A percentile compares a stretch with the other conserved stretches of the same genome.
phyloP scores from a whole-genome alignment of 345 rosid genomes.

The Bruguiera parviflora region DNA sequence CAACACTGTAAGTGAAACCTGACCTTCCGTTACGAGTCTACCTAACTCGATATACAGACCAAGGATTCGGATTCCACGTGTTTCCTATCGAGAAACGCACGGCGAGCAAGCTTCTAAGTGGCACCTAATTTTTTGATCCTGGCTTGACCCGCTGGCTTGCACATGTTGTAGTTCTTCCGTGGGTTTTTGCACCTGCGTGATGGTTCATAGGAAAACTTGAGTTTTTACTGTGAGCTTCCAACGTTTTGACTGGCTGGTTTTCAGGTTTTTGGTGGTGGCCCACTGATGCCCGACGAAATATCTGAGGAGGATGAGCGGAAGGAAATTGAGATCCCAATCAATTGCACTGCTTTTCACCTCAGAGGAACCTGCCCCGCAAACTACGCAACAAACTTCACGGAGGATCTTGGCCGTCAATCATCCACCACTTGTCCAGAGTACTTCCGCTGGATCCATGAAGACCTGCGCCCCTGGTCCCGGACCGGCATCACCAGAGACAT shows the following conservation, averaged over 20 bases:
- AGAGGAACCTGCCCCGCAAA: conserved; percentile 37
- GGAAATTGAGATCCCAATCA: conserved; percentile 38
- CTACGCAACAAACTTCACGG: conserved; percentile 23
- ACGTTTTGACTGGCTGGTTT: background rate
- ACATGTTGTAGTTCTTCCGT: no score
- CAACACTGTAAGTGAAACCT: conserved; percentile 34
- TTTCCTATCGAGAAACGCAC: no score
- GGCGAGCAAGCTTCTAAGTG: no score
- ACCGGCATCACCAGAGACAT: conserved; percentile 67
- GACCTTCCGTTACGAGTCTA: background rate
- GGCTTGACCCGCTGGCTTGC: no score
- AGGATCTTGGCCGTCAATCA: conserved; percentile 20
- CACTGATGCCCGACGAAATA: background rate
- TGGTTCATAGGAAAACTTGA: no score
- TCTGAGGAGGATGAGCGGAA: conserved; percentile 16
- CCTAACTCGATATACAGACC: no score
- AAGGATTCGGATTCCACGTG: no score
- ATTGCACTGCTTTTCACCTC: conserved; percentile 37
- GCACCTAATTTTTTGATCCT: no score
- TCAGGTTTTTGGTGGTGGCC: conserved; percentile 21
- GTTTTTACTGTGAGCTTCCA: background rate
- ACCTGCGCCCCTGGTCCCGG: conserved; percentile 74
- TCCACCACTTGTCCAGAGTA: conserved; percentile 56
- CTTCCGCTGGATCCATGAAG: conserved; percentile 96
- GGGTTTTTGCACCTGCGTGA: no score